Evolutionary conservation across 1,284 basidiomycete genomes (phyloP).

Genomic region (Ceratobasidium papillatum): DNA sequence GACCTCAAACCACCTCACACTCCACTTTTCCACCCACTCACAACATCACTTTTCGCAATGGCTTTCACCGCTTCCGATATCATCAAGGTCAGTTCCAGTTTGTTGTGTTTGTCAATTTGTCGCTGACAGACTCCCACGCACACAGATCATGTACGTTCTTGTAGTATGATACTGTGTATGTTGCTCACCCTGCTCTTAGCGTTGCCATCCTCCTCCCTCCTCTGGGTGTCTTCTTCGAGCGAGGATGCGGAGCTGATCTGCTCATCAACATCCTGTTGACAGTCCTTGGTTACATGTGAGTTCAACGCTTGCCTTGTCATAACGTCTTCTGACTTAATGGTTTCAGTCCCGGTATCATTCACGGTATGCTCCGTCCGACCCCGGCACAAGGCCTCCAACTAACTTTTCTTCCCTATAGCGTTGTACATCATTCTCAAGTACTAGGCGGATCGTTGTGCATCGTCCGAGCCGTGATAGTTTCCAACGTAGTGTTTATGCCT

Average conservation of each 20-base stretch:
- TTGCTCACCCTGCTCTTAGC: slow-evolving; percentile 13
- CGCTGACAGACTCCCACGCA: slow-evolving; percentile 28
- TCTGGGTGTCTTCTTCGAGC: slow-evolving; percentile 80
- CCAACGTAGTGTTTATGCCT: slow-evolving; percentile 5
- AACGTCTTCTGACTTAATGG: not conserved
- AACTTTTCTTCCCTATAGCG: slow-evolving; percentile 1
- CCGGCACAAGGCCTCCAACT: not conserved
- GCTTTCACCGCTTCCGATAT: slow-evolving; percentile 76
- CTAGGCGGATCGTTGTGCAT: not conserved
- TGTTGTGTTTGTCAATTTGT: not conserved
- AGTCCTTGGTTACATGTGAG: slow-evolving; percentile 49
- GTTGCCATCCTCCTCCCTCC: slow-evolving; percentile 79
- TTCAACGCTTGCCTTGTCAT: not conserved
- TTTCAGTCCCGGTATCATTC: slow-evolving; percentile 36
- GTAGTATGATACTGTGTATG: not conserved
- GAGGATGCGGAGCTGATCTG: slow-evolving; percentile 75
- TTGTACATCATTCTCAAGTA: slow-evolving; percentile 41
- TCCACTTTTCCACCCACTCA: slow-evolving; percentile 12
- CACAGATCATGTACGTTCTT: slow-evolving; percentile 53
- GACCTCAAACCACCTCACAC: slow-evolving; percentile 40
- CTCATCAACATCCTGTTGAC: slow-evolving; percentile 82
- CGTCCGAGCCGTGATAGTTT: not conserved
- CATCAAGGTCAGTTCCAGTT: slow-evolving; percentile 64
- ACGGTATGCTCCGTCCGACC: slow-evolving; percentile 12
- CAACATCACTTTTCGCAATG: slow-evolving; percentile 56